Evolutionary conservation across 2,329 filamentous ascomycete species (phyloP), one percentile per base, ranked within the genome.

Genomic region (Amauroascus niger): DNA sequence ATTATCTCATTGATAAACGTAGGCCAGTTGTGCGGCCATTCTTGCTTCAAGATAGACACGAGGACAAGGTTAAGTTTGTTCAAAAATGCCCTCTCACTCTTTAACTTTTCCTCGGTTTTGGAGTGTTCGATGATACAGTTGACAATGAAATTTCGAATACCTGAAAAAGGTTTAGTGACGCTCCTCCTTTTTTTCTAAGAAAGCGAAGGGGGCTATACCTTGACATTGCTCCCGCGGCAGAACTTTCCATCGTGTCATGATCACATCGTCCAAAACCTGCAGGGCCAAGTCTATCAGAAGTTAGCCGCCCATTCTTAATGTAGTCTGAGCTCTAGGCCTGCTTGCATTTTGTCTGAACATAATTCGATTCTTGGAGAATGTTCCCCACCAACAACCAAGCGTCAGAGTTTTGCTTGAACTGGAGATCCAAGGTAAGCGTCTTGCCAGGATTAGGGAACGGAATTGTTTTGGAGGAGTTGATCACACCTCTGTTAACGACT

Each of bases 1-100:
- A 98, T 89, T 71, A 98, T 98, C 76, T 98, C 93, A 77, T 97
- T 97, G 79, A 98, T 97, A 73, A 98, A 98, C 18, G 89, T 95
- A 9, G 94, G 93, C 93, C 94, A 98, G 77, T 98, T 95, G 74
- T 97, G 91, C 54, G 93, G 93, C 93, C 93, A 98, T 73, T 98
- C 93, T 74, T 98, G 93, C 79, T 98, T 98, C 67, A 98, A 77
- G 59, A 98, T 91, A 55, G 90, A 96, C 63, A 98, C 88, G 59
- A 98, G 85, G 55, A 97, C 91, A 64, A 98, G 81, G 67, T 98
- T 98, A 58, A 98, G 83, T 77, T 98, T 98, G 80, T 97, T 97
- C 67, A 98, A 78, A 56, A 98, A 82, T 32, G 90, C 90, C 67
- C 87, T 86, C 72, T 97, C 86, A 63, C 80, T 76, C 69, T 84